phyloP scores from a whole-genome alignment of 768 basidiomycete genomes.

The Tulasnella sp. region DNA sequence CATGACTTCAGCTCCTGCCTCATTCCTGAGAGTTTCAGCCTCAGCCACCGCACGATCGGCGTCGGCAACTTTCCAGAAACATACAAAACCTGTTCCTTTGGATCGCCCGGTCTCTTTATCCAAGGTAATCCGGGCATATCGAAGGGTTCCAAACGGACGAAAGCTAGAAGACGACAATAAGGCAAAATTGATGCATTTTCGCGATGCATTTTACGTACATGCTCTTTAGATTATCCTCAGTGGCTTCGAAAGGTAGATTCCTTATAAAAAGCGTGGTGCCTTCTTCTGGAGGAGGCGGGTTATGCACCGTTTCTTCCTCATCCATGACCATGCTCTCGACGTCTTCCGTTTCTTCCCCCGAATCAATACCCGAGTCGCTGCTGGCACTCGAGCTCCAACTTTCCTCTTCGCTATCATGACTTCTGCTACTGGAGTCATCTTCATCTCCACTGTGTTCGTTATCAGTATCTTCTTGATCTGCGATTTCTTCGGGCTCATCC shows the following conservation, averaged over 20 bases:
- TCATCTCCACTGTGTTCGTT: slow-evolving; percentile 25
- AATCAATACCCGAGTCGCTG: not conserved
- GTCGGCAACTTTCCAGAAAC: slow-evolving; percentile 89
- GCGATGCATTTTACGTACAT: slow-evolving; percentile 57
- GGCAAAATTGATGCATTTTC: not conserved
- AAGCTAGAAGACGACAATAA: slow-evolving; percentile 41
- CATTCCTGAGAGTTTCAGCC: slow-evolving; percentile 40
- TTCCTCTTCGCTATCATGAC: slow-evolving; percentile 33
- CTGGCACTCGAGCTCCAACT: slow-evolving; percentile 9
- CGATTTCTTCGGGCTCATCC: slow-evolving; percentile 25
- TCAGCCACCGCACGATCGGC: slow-evolving; percentile 76
- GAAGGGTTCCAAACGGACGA: slow-evolving; percentile 79
- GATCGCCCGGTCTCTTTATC: slow-evolving; percentile 75
- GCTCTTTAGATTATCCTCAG: slow-evolving; percentile 80
- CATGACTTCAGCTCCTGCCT: not conserved
- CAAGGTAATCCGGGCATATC: slow-evolving; percentile 84
- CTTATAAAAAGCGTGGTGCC: slow-evolving; percentile 91
- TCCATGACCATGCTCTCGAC: slow-evolving; percentile 28
- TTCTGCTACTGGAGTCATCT: slow-evolving; percentile 29
- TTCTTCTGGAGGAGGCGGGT: slow-evolving; percentile 65
- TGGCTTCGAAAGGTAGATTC: slow-evolving; percentile 83
- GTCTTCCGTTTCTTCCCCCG: slow-evolving; percentile 24
- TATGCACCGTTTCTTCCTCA: slow-evolving; percentile 22
- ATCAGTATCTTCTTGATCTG: slow-evolving; percentile 20
- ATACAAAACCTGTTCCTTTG: slow-evolving; percentile 90